Evolutionary conservation across 768 basidiomycete species (phyloP).

Genomic region (Tylopilus vinaceipallidus): DNA sequence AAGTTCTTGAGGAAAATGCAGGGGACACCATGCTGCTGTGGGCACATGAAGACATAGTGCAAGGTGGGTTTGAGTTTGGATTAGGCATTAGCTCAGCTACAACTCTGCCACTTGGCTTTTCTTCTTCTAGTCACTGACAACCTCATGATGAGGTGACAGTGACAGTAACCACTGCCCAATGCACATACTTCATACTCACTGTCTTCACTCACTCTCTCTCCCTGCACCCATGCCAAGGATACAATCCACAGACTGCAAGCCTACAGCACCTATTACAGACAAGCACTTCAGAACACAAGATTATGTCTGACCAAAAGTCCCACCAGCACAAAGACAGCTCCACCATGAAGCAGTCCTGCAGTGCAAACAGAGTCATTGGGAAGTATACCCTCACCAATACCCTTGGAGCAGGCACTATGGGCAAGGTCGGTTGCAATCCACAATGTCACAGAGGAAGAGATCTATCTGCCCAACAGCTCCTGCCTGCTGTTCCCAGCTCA

Average conservation of each 20-base stretch:
- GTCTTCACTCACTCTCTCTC: conserved; percentile 36
- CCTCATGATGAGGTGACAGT: conserved; percentile 8
- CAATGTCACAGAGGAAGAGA: conserved; percentile 88
- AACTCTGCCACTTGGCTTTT: conserved; percentile 26
- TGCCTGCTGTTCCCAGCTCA: conserved; percentile 7
- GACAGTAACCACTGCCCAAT: conserved; percentile 2
- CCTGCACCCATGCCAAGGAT: conserved; percentile 24
- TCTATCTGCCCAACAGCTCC: conserved; percentile 35
- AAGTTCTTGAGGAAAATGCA: conserved; percentile 49
- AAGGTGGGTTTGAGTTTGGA: conserved; percentile 66
- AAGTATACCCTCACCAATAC: conserved; percentile 97
- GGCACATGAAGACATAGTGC: no score
- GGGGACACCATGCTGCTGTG: conserved; percentile 39
- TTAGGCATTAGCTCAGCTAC: conserved; percentile 41
- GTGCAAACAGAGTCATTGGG: conserved; percentile 63
- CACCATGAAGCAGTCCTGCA: conserved; percentile 35
- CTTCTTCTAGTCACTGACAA: conserved; percentile 10
- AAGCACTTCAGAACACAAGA: conserved; percentile 32
- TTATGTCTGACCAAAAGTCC: conserved; percentile 28
- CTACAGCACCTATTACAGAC: conserved; percentile 33
- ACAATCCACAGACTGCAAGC: conserved; percentile 43
- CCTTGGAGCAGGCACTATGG: conserved; percentile 97
- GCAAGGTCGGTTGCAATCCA: conserved; percentile 96
- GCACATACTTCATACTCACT: conserved; percentile 19
- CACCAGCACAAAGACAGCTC: conserved; percentile 32